phyloP scores from a whole-genome alignment of 371 early-diverging fungal genomes.

The Mucor piriformis region DNA sequence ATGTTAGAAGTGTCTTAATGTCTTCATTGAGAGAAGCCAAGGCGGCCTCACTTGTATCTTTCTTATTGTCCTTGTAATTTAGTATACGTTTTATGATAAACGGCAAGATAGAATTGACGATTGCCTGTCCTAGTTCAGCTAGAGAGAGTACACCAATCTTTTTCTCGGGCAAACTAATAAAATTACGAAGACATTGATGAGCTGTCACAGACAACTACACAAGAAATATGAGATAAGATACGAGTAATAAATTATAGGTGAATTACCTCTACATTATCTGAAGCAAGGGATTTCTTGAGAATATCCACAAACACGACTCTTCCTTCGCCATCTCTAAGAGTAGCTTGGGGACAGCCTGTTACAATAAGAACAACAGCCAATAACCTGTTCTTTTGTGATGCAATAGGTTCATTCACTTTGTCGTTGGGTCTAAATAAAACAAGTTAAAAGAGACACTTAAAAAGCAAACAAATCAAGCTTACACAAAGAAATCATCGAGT shows the following conservation, averaged over 20 bases:
- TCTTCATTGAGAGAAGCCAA: constrained; percentile 37
- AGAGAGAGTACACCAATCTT: constrained; percentile 26
- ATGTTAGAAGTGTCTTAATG: constrained; percentile 43
- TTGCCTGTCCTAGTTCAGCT: constrained; percentile 31
- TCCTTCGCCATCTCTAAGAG: constrained; percentile 25
- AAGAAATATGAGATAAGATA: neutral
- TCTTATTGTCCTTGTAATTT: constrained; percentile 17
- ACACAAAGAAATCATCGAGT: constrained; percentile 33
- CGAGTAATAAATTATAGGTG: neutral
- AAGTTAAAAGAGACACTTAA: neutral
- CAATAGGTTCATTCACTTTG: constrained; percentile 9
- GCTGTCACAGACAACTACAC: constrained; percentile 43
- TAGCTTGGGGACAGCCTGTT: constrained; percentile 48
- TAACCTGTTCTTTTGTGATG: constrained; percentile 41
- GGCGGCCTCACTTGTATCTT: constrained; percentile 5
- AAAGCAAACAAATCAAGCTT: neutral
- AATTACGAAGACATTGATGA: constrained; percentile 55
- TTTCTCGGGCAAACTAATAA: constrained; percentile 47
- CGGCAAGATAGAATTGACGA: constrained; percentile 36
- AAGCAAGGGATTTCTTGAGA: constrained; percentile 32
- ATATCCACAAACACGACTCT: constrained; percentile 28
- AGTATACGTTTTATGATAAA: constrained; percentile 35
- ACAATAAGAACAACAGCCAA: constrained; percentile 46
- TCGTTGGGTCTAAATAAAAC: neutral
- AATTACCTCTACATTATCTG: constrained; percentile 34